Conservation (phyloP, 768 basidiomycete genomes). For the Lactarius pseudohatsudake region DNA sequence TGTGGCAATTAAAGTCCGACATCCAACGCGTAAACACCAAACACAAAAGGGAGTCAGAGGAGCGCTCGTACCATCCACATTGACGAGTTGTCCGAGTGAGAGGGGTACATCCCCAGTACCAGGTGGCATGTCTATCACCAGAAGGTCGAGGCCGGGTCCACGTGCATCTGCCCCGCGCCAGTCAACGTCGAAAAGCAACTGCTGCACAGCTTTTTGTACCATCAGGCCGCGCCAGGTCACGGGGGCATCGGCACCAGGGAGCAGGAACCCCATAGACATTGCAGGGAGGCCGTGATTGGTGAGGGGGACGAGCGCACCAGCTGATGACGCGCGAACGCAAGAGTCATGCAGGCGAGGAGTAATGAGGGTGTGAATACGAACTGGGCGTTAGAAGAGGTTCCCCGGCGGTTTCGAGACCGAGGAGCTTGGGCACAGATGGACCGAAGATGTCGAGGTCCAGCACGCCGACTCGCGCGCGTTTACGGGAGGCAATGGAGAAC, state of each 20-base stretch:
- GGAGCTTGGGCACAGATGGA: constrained; percentile 88
- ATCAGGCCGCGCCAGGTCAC: constrained; percentile 96
- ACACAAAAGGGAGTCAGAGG: background rate
- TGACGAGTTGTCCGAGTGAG: constrained; percentile 83
- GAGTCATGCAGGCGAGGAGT: background rate
- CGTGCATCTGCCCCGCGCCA: constrained; percentile 52
- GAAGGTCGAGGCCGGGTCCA: constrained; percentile 66
- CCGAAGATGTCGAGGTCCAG: constrained; percentile 97
- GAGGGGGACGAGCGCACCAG: constrained; percentile 76
- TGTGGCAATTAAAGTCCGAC: background rate
- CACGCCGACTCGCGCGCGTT: constrained; percentile 64
- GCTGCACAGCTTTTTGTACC: constrained; percentile 98
- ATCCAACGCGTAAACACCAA: background rate
- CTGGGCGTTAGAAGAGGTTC: constrained; percentile 77
- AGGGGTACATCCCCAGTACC: constrained; percentile 96
- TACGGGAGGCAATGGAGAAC: constrained; percentile 58
- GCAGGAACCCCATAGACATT: constrained; percentile 97
- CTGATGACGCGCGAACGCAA: constrained; percentile 35
- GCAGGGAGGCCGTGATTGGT: constrained; percentile 86
- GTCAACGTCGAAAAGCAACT: constrained; percentile 93
- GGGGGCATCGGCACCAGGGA: constrained; percentile 73
- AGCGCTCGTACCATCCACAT: constrained; percentile 65
- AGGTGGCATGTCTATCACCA: constrained; percentile 95
- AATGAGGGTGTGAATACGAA: constrained; percentile 37
- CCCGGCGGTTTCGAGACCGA: constrained; percentile 77